A percentile compares a stretch with the other conserved stretches of the same genome.
Conservation (phyloP, 1,284 basidiomycete species). For the Cystobasidium sp. region DNA sequence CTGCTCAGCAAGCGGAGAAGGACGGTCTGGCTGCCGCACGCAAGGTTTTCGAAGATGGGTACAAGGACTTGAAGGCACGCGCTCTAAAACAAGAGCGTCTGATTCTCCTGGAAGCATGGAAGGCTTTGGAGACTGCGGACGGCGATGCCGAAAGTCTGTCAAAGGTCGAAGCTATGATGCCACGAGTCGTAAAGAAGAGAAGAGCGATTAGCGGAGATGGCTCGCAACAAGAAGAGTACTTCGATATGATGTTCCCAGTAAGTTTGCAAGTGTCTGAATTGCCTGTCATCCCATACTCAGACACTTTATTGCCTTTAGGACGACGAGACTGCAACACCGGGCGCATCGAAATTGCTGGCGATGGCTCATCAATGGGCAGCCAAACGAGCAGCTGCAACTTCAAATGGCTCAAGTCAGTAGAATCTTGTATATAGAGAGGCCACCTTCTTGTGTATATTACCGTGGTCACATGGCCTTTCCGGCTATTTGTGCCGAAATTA, state of each 20-base stretch:
- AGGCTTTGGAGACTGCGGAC: constrained; percentile 79
- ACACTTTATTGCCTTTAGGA: constrained; percentile 71
- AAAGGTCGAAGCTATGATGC: constrained; percentile 86
- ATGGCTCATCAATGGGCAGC: constrained; percentile 83
- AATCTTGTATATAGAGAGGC: constrained; percentile 44
- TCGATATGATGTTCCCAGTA: constrained; percentile 78
- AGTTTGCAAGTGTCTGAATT: background rate
- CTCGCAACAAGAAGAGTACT: constrained; percentile 83
- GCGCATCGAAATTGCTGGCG: constrained; percentile 84
- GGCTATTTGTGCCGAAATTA: constrained; percentile 4
- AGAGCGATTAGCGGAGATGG: constrained; percentile 80
- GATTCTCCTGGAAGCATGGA: constrained; percentile 88
- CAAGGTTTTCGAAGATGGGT: constrained; percentile 79
- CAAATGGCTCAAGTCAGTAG: background rate
- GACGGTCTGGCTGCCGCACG: constrained; percentile 73
- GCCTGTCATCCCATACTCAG: constrained; percentile 20
- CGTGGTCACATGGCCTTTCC: background rate
- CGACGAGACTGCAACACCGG: constrained; percentile 87
- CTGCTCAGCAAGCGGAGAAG: constrained; percentile 61
- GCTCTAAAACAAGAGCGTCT: constrained; percentile 90
- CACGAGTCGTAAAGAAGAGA: constrained; percentile 82
- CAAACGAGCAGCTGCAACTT: constrained; percentile 49
- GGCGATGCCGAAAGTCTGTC: constrained; percentile 69
- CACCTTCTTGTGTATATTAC: background rate
- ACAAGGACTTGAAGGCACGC: constrained; percentile 78